Evolutionary conservation across 495 filamentous ascomycete species (phyloP), one percentile per base, ranked within the genome.

Genomic region (Aspergillus homomorphus): DNA sequence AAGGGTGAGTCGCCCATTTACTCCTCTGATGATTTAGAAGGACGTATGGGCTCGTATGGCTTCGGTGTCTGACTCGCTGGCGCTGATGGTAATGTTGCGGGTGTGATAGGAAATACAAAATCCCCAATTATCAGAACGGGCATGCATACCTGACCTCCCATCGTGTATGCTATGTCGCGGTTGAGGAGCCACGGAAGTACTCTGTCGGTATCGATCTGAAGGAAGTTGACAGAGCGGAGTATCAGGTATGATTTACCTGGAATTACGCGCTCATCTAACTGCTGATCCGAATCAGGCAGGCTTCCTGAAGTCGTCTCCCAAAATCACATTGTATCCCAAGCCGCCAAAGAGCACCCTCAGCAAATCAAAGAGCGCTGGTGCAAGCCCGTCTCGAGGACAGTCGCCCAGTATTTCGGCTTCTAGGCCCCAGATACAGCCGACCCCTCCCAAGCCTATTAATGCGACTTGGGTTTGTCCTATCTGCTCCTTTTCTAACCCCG

Each of bases 391-490:
- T n/a, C 62, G 69, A 33, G 56, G 69, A 53, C 64, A 61, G n/a
- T 70, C 71, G 24, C 62, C 66, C n/a, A 60, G 67, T 14, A 51
- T 68, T 22, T 68, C 66, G 10, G 51, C 62, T 8, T 59, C 53
- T 8, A 28, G 38, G 10, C 51, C 66, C 10, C 65, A 65, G n/a
- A 43, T 55, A 18, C 61, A 60, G 15, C 56, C 64, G 1, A 54
- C 65, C 3, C 61, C 74, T 26, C 66, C 71, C 7, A 69, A 73
- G 38, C 65, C 66, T 14, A 61, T 73, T 44, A 82, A 77, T 65
- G 92, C 89, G 4, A 96, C 92, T n/a, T 98, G 94, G 94, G 86
- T 98, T 46, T 98, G 95, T 76, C 88, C 90, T 2, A 98, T 98
- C 67, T 98, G 94, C 75, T 91, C 89, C 45, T 93, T 96, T 68